Percentiles rank a stretch among this genome's conserved stretches.
These are phyloP conservation scores for Citrus hindsii DNA, from an alignment of 345 rosid species.

Conservation along the genomic window DNA sequence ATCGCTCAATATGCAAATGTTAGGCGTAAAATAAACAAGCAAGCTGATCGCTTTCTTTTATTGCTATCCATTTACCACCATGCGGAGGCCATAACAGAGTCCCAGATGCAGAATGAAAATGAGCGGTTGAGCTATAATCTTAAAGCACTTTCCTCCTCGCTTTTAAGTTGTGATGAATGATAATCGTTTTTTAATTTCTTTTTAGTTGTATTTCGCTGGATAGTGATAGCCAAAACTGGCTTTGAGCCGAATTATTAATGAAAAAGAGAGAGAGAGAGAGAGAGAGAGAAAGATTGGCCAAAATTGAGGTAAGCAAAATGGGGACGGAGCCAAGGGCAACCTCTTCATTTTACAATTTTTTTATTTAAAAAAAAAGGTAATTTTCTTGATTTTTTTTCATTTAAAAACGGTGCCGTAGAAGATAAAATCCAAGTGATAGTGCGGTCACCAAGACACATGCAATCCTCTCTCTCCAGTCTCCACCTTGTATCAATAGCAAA, in stretches of 20 bases:
- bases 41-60: not conserved
- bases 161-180: not conserved
- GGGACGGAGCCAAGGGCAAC: not conserved
- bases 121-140: not conserved
- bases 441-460: constrained; percentile 25
- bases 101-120: not conserved
- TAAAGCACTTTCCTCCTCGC: not conserved
- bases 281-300: not conserved
- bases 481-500: not conserved
- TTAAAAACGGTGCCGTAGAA: constrained; percentile 17
- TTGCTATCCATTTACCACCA: not conserved
- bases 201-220: not conserved
- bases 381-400: not conserved
- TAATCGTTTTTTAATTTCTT: not conserved
- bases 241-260: not conserved
- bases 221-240: not conserved
- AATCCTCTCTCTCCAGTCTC: not conserved
- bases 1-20: too few relatives aligned
- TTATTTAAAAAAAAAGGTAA: not conserved
- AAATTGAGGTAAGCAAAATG: not conserved
- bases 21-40: too few relatives aligned
- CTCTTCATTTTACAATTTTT: not conserved
- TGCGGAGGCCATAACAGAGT: not conserved
- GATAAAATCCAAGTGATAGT: constrained; percentile 17
- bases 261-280: not conserved